These are phyloP conservation scores for Pseudopyricularia javanii DNA, from an alignment of 2,329 filamentous ascomycete species.

Conservation along the genomic window DNA sequence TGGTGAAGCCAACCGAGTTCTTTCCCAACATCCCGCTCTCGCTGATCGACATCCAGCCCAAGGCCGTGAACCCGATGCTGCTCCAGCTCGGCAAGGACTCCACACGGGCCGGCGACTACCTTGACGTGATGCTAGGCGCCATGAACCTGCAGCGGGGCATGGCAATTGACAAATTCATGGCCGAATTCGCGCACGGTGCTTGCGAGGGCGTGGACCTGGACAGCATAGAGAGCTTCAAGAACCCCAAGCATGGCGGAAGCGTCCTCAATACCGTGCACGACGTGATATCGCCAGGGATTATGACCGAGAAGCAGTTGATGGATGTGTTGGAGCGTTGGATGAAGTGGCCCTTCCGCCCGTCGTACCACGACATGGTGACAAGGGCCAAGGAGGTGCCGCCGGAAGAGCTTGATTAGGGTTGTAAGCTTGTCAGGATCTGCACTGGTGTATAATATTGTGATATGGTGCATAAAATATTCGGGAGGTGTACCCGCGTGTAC, in stretches of 20 bases:
- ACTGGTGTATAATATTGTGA: background rate
- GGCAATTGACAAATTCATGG: slow-evolving; percentile 30
- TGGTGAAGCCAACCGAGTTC: slow-evolving; percentile 46
- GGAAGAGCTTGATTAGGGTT: background rate
- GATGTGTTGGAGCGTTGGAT: slow-evolving; percentile 49
- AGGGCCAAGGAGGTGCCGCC: slow-evolving; percentile 14
- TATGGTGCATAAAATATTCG: too few relatives aligned
- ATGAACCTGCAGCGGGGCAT: slow-evolving; percentile 5
- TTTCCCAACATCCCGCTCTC: slow-evolving; percentile 45
- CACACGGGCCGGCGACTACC: slow-evolving; percentile 31
- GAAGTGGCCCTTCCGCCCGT: slow-evolving; percentile 52
- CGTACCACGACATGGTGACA: slow-evolving; percentile 33
- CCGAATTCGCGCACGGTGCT: slow-evolving; percentile 47
- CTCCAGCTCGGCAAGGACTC: slow-evolving; percentile 27
- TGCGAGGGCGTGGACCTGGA: slow-evolving; percentile 34
- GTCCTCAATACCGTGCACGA: slow-evolving; percentile 17
- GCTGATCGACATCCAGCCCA: slow-evolving; percentile 58
- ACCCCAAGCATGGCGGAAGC: slow-evolving; percentile 34
- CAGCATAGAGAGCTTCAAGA: slow-evolving; percentile 33
- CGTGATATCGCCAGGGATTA: slow-evolving; percentile 26
- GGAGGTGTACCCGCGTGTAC: too few relatives aligned
- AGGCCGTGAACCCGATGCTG: slow-evolving; percentile 33
- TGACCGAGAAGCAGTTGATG: slow-evolving; percentile 42
- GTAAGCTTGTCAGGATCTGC: background rate
- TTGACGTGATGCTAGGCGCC: slow-evolving; percentile 33